These are phyloP conservation scores for Canariomyces notabilis DNA, from an alignment of 2,329 filamentous ascomycete species.

Conservation along the genomic window DNA sequence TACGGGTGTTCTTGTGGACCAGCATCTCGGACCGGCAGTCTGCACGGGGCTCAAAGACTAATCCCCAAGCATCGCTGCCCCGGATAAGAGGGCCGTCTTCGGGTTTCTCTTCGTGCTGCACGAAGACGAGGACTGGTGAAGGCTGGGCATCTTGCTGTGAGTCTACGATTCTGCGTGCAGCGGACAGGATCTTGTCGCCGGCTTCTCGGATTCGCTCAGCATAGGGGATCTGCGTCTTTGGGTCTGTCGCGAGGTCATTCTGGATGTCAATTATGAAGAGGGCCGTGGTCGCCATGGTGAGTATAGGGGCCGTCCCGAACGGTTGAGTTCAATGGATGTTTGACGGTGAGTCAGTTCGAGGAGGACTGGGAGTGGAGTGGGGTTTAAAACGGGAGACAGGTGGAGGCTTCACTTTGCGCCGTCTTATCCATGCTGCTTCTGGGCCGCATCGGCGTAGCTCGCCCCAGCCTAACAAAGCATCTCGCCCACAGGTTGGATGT, in stretches of 20 bases:
- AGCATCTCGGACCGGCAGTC: slow-evolving; percentile 23
- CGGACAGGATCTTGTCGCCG: slow-evolving; percentile 22
- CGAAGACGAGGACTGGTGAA: slow-evolving; percentile 25
- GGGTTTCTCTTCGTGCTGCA: slow-evolving; percentile 30
- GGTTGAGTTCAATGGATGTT: no score
- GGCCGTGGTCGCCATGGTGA: slow-evolving; percentile 19
- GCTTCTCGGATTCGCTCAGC: slow-evolving; percentile 25
- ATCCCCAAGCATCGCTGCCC: slow-evolving; percentile 27
- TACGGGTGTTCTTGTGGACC: slow-evolving; percentile 28
- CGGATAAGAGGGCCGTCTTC: slow-evolving; percentile 23
- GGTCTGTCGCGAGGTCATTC: slow-evolving; percentile 27
- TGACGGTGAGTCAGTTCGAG: no score
- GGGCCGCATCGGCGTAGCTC: no score
- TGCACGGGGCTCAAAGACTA: slow-evolving; percentile 27
- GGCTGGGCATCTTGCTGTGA: not conserved
- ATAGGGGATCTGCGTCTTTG: slow-evolving; percentile 25
- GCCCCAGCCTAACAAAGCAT: no score
- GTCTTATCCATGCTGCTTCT: no score
- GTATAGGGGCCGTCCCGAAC: no score
- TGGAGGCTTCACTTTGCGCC: no score
- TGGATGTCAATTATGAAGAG: slow-evolving; percentile 35
- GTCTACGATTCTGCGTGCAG: slow-evolving; percentile 19
- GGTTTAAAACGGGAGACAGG: no score
- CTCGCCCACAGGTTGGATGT: no score
- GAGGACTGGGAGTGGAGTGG: no score